Evolutionary conservation across 2,329 filamentous ascomycete genomes (phyloP).

Genomic region (Phaeosphaeria sp.): DNA sequence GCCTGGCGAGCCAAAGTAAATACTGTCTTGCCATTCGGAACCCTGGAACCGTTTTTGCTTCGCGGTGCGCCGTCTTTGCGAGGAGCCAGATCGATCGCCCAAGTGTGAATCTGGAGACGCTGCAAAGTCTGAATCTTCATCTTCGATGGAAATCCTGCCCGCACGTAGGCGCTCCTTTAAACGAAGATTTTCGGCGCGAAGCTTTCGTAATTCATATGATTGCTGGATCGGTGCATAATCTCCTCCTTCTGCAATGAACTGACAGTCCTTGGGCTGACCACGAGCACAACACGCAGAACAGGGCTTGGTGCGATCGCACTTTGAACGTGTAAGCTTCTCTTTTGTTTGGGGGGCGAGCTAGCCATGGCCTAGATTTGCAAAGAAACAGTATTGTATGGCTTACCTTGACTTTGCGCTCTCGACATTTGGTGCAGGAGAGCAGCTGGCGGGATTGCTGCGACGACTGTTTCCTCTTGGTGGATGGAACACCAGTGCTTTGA

Average conservation of each 20-base stretch:
- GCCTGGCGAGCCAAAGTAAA: conserved; percentile 59
- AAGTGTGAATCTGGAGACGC: conserved; percentile 27
- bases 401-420: conserved; percentile 58
- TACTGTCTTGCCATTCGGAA: conserved; percentile 51
- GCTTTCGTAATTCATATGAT: conserved; percentile 55
- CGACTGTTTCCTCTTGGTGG: conserved; percentile 44
- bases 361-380: not conserved
- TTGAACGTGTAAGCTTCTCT: not conserved
- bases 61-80: conserved; percentile 28
- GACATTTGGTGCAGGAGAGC: conserved; percentile 57
- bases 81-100: conserved; percentile 25
- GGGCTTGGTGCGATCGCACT: conserved; percentile 59
- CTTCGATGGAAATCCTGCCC: conserved; percentile 43
- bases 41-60: conserved; percentile 49
- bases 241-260: conserved; percentile 55
- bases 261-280: conserved; percentile 55
- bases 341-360: not conserved
- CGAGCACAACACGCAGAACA: conserved; percentile 58
- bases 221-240: conserved; percentile 56
- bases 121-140: conserved; percentile 42
- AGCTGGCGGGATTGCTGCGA: conserved; percentile 53
- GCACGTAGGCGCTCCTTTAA: conserved; percentile 52
- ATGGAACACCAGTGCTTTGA: conserved; percentile 7
- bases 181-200: conserved; percentile 54
- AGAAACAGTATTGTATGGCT: conserved; percentile 2